Base-by-base conservation (phyloP, 495 filamentous ascomycete species). In the Tuber umbilicatum region DNA sequence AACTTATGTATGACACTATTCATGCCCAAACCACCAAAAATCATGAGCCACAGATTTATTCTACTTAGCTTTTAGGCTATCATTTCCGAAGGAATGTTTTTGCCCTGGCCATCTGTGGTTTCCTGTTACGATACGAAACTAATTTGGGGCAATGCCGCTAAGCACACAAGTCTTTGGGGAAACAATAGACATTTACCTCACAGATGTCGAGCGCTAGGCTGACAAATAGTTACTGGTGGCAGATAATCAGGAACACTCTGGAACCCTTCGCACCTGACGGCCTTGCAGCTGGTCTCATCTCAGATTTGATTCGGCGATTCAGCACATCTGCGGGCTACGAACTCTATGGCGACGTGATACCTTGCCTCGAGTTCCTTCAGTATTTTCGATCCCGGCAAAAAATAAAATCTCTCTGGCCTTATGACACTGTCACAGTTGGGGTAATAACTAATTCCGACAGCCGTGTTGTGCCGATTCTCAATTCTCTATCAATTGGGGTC, bases 361-460 rank as follows among this genome's bases (percentile, higher is more conserved):
- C 84, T 0, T 86, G 92, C 72, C 89, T 94, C 39, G 71, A 80
- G 37, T 76, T 78, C 1, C 76, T 92, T 71, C 55, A 64, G 14
- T 3, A 0, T 17, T 64, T 64, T 17, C 82, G 84, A 73, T 74
- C 39, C 41, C 55, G 55, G 4, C 69, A 41, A 83, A 82, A n/a
- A n/a, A n/a, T n/a, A n/a, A n/a, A 75, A 80, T 84, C 42, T 74
- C 80, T 31, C 78, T 84, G 83, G 83, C 84, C 69, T 31, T 84
- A 83, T 74, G 75, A 81, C 17, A 73, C 78, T 7, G 82, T 90
- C 2, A 77, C 90, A 14, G 79, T 92, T 0, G 92, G 92, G 6
- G 85, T 94, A 23, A 84, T 94, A 70, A 91, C 91, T 35, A 95
- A 94, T 81, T 93, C 92, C 1, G 92, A 95, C 80, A 89, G 91